Evolutionary conservation across 306 rosid genomes (phyloP), one percentile per base, ranked within the genome.

Genomic region (Cicer chorassanicum): DNA sequence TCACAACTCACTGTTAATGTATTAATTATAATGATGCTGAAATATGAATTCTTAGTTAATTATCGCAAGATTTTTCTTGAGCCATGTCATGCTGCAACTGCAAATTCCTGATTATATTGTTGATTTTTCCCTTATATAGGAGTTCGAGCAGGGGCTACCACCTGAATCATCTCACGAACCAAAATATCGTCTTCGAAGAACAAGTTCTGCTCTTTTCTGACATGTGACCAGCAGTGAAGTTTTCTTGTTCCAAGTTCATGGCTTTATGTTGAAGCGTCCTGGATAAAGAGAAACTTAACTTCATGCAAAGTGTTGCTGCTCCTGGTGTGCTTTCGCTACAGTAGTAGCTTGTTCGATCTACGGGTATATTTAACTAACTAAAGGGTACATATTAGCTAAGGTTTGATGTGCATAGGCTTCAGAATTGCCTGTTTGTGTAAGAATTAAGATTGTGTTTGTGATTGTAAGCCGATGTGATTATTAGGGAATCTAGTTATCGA

Each of bases 171-270:
- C 70, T 34, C 5, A 24, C 11, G 91, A 86, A 78, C 75, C 82
- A 16, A 88, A 65, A 76, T 86, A 81, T 80, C 89, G 85, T 82
- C 96, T 90, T 64, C 88, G 93, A 41, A 84, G 96, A 86, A 86
- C 86, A 21, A 86, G 81, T 83, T 90, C 96, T 10, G 86, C 91
- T 14, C 40, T 79, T 44, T 88, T 88, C 79, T 90, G 90, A 88
- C 48, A 48, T 11, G 55, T 42, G 61, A 68, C 67, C 76, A 40
- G 67, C 73, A 50, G 45, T 70, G 71, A 82, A 42, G 72, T 34
- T 39, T 60, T 65, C 44, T 9, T 50, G 76, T 34, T 70, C 40
- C 55, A 38, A 2, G 60, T 73, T 55, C 76, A 70, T 70, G 70
- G 40, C 59, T 59, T 18, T 65, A n/a, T 48, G 39, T 43, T 44